phyloP scores from a whole-genome alignment of 2,329 filamentous ascomycete genomes.

The Neonectria ditissima region DNA sequence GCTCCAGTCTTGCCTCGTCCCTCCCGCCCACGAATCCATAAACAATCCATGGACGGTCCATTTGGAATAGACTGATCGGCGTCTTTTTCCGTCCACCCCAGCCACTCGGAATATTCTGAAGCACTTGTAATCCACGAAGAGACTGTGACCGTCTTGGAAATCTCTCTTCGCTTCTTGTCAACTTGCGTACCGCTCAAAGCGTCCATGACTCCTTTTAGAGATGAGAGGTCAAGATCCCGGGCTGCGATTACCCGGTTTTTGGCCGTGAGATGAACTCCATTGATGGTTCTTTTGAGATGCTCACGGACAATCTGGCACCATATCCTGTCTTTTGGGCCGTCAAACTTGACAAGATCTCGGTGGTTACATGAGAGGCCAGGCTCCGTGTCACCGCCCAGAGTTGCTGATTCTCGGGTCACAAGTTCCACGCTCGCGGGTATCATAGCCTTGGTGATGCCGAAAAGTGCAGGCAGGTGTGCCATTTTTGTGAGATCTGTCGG shows the following conservation, averaged over 20 bases:
- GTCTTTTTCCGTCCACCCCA: slow-evolving; percentile 35
- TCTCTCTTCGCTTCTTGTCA: slow-evolving; percentile 48
- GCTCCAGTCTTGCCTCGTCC: slow-evolving; percentile 57
- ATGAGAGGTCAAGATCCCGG: slow-evolving; percentile 49
- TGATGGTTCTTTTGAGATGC: slow-evolving; percentile 52
- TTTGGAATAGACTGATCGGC: neutral
- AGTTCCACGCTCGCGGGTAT: slow-evolving; percentile 50
- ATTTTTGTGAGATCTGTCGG: slow-evolving; percentile 52
- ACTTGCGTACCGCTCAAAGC: slow-evolving; percentile 50
- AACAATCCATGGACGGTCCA: slow-evolving; percentile 41
- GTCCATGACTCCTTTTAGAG: slow-evolving; percentile 49
- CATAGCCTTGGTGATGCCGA: slow-evolving; percentile 27
- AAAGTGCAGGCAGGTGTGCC: slow-evolving; percentile 30
- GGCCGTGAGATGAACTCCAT: slow-evolving; percentile 49
- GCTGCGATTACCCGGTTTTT: slow-evolving; percentile 54
- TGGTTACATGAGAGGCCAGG: slow-evolving; percentile 53
- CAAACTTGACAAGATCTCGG: slow-evolving; percentile 56
- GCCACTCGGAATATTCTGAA: slow-evolving; percentile 51
- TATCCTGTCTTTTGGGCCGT: slow-evolving; percentile 52
- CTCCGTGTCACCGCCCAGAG: slow-evolving; percentile 49
- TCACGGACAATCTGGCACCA: slow-evolving; percentile 52
- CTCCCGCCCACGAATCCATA: slow-evolving; percentile 56
- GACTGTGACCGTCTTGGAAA: slow-evolving; percentile 46
- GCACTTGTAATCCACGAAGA: slow-evolving; percentile 56
- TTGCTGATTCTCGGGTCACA: slow-evolving; percentile 55